Evolutionary conservation across 1,284 basidiomycete genomes (phyloP), one percentile per base, ranked within the genome.

Genomic region (Marasmius tenuissimus): DNA sequence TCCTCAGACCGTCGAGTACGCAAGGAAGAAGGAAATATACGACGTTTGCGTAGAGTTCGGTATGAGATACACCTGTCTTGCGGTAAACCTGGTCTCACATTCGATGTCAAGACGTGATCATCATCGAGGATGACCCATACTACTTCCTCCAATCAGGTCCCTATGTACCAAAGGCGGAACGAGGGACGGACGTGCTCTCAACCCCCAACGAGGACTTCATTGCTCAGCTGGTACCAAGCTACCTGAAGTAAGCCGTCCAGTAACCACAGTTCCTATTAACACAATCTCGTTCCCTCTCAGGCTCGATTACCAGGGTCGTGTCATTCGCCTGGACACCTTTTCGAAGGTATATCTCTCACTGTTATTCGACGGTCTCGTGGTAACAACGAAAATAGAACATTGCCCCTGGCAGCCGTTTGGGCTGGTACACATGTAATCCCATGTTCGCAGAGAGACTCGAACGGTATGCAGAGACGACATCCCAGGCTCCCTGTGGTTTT

Each of bases 51-150:
- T 89, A 58, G 88, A 93, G 75, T 94, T 86, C 72, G 89, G 89
- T 85, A 66, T 57, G 76, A 64, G 56, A 11, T 59, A 68, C 33
- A 12, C 16, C n/a, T 37, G 58, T 11, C 22, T 45, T 16, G 50
- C 14, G 8, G 16, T 7, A 11, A 11, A 33, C 27, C n/a, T 14
- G 22, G n/a, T 20, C 12, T 59, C 14, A 50, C 9, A 48, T 12
- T 9, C 39, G 2, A 62, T 49, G 20, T 60, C 50, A 68, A 85
- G 85, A 93, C 66, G 68, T 91, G 18, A 84, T 92, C 65, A 90
- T 91, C 64, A 82, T 87, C 61, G 91, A 93, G 75, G 91, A 93
- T 66, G 91, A 93, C 73, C 92, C 92, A 8, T 94, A 94, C 75
- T 93, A 85, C 72, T 91, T 92, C 77, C 77, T 94, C 18, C 89